Percentiles rank a stretch among this genome's conserved stretches.
Evolutionary conservation across 2,329 filamentous ascomycete genomes (phyloP).

Genomic region (Thelonectria blattea): DNA sequence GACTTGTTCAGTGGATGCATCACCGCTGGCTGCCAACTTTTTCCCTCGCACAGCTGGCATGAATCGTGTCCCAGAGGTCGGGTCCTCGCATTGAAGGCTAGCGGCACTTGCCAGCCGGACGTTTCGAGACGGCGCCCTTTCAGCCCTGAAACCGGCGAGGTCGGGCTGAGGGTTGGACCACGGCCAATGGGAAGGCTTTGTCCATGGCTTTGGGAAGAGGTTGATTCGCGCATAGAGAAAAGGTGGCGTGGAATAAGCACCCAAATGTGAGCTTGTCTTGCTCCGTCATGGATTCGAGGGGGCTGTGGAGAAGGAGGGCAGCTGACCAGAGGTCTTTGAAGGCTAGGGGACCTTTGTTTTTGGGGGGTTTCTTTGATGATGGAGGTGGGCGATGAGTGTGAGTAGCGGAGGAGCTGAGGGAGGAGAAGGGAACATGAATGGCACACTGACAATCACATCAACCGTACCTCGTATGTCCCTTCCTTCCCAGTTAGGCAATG

Average conservation of each 20-base stretch:
- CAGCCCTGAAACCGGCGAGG: constrained; percentile 15
- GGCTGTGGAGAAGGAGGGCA: background rate
- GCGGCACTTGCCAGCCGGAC: constrained; percentile 6
- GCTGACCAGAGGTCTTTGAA: background rate
- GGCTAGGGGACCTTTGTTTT: background rate
- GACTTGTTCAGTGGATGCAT: too few relatives aligned
- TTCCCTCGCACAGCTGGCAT: background rate
- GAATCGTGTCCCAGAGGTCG: background rate
- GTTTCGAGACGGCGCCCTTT: background rate
- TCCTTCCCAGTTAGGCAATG: background rate
- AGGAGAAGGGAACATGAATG: background rate
- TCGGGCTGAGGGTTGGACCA: background rate
- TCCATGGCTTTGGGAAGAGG: background rate
- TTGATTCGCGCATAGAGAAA: background rate
- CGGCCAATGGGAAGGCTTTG: background rate
- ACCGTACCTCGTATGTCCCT: too few relatives aligned
- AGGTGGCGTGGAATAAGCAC: background rate
- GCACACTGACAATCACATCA: too few relatives aligned
- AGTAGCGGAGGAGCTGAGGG: too few relatives aligned
- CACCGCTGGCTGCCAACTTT: background rate
- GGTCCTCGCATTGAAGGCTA: constrained; percentile 5
- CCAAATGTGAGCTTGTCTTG: background rate
- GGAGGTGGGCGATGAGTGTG: background rate
- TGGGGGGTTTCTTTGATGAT: background rate
- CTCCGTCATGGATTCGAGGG: background rate